Evolutionary conservation across 2,329 filamentous ascomycete genomes (phyloP), one percentile per base, ranked within the genome.

Genomic region (Zymoseptoria pseudotritici): DNA sequence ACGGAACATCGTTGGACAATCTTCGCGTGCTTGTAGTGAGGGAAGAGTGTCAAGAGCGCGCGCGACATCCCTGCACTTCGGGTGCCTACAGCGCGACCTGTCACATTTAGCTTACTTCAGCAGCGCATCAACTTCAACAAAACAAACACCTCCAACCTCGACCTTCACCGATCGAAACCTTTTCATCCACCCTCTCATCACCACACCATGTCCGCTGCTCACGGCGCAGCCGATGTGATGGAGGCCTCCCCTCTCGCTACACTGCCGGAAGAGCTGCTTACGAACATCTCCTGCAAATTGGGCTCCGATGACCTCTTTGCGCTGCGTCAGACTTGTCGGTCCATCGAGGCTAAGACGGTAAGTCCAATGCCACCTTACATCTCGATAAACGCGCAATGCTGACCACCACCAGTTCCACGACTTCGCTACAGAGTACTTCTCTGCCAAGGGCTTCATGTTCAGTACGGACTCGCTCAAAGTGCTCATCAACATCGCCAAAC

Each of bases 201-300:
- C 20, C 22, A 20, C 22, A 52, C 22, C 20, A 52, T 21, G 50
- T 52, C 50, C 50, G 50, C 22, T 21, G n/a, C 22, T 21, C 50
- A 24, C 19, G 11, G 17, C 19, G 50, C 22, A 20, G 50, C 19
- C 11, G 20, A 52, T 24, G 9, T 52, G 22, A 52, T 52, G 36
- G 36, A 46, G 11, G 36, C 36, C n/a, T 46, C 22, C 4, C 24
- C 56, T 17, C 59, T 69, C 11, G 64, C 63, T 17, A 56, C 29
- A n/a, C 59, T 72, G 4, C 70, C 70, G 2, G 69, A 69, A 58
- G 70, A 72, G 58, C 58, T 72, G 10, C 42, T 72, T 20, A 63
- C 61, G 26, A 68, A 71, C 55, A 66, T 72, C 49, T 61, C 65
- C 29, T 50, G 57, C 53, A 63, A 61, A 52, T 60, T 72, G 26